Evolutionary conservation across 129 eudicot genomes (phyloP).

Genomic region (Smallanthus sonchifolius): DNA sequence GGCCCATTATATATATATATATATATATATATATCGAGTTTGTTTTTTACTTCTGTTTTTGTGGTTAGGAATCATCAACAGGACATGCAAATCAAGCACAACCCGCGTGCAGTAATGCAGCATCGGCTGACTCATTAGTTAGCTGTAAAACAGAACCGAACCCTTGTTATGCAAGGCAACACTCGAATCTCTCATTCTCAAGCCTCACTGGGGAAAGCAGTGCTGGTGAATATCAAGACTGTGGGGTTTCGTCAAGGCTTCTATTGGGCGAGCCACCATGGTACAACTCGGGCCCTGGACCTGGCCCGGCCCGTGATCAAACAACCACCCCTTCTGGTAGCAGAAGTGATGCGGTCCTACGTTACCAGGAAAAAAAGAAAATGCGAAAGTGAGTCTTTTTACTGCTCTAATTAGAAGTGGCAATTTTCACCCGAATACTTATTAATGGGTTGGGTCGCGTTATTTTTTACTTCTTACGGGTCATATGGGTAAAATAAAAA

Average conservation of each 20-base stretch:
- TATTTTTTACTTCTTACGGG: no score
- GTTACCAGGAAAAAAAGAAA: conserved; percentile 65
- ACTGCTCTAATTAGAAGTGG: not conserved
- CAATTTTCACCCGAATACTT: not conserved
- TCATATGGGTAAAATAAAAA: not conserved
- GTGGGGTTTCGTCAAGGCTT: conserved; percentile 46
- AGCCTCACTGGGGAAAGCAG: conserved; percentile 37
- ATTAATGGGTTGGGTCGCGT: not conserved
- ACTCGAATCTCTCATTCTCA: conserved; percentile 40
- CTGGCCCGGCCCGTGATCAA: conserved; percentile 14
- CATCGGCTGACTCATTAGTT: conserved; percentile 41
- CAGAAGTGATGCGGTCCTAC: conserved; percentile 58
- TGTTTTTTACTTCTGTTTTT: not conserved
- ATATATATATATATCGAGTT: no score
- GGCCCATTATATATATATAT: no score
- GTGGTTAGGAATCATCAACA: conserved; percentile 31
- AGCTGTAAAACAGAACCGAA: conserved; percentile 51
- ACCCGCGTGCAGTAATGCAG: conserved; percentile 44
- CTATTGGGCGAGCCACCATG: conserved; percentile 50
- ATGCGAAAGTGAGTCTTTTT: conserved; percentile 54
- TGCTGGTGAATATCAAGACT: conserved; percentile 43
- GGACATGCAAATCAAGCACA: conserved; percentile 26
- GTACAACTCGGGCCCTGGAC: conserved; percentile 13
- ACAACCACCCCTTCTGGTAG: conserved; percentile 25
- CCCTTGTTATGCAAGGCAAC: conserved; percentile 32